Percentiles rank a stretch among this genome's conserved stretches.
These are phyloP conservation scores for Pichia membranifaciens DNA, from an alignment of 805 yeast genomes.

Conservation along the genomic window DNA sequence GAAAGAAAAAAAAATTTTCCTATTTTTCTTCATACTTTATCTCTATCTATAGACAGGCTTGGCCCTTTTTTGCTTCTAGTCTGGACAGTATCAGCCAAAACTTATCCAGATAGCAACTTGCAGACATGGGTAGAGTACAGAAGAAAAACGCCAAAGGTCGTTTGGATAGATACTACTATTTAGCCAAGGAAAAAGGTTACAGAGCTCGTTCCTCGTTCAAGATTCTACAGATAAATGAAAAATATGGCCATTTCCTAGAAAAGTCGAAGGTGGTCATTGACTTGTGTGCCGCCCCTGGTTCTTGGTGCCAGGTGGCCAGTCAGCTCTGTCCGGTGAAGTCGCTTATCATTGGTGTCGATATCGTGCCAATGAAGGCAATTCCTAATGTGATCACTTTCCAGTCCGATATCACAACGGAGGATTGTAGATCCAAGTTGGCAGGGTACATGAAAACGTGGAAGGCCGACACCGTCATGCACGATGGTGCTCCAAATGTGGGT, in stretches of 20 bases:
- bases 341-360: constrained; percentile 95
- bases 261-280: constrained; percentile 94
- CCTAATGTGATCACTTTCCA: constrained; percentile 94
- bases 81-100: no score
- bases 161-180: constrained; percentile 91
- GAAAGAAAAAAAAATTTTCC: background rate
- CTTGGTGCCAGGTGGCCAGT: constrained; percentile 99
- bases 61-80: no score
- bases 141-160: constrained; percentile 98
- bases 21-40: background rate
- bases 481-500: constrained; percentile 99
- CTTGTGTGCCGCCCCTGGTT: constrained; percentile 98
- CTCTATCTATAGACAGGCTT: no score
- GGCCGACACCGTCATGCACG: constrained; percentile 96
- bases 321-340: constrained; percentile 89
- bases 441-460: constrained; percentile 99
- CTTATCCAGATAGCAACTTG: background rate
- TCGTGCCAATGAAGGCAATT: constrained; percentile 93
- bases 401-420: constrained; percentile 96
- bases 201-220: constrained; percentile 99
- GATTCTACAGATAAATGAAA: constrained; percentile 89
- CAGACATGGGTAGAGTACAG: constrained; percentile 61
- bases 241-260: constrained; percentile 91
- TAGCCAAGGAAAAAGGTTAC: constrained; percentile 97
- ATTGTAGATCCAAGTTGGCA: constrained; percentile 88